These are phyloP conservation scores for Polytolypa hystricis DNA, from an alignment of 2,329 filamentous ascomycete genomes.

Conservation along the genomic window DNA sequence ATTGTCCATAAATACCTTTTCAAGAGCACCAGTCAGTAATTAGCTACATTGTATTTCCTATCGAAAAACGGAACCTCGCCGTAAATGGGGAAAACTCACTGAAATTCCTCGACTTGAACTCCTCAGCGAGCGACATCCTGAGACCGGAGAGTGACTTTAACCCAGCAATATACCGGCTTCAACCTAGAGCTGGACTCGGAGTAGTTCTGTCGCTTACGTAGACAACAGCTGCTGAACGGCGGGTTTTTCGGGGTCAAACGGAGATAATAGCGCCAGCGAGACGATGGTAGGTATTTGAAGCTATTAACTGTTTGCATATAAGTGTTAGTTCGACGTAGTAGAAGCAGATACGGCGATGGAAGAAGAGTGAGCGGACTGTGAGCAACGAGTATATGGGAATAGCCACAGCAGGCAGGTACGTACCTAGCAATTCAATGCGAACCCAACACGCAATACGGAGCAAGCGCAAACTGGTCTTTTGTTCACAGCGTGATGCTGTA, in stretches of 20 bases:
- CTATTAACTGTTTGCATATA: not conserved
- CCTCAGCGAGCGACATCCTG: constrained; percentile 45
- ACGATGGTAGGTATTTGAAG: not conserved
- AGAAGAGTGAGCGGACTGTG: no score
- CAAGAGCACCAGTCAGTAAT: constrained; percentile 8
- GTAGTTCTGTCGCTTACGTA: not conserved
- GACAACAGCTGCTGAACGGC: not conserved
- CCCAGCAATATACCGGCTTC: not conserved
- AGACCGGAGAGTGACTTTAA: not conserved
- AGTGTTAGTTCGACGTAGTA: not conserved
- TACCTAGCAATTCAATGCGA: not conserved
- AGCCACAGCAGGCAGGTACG: not conserved
- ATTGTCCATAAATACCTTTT: constrained; percentile 58
- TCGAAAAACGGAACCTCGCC: not conserved
- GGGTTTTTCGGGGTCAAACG: not conserved
- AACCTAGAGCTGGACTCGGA: not conserved
- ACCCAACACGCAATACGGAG: not conserved
- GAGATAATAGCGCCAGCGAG: not conserved
- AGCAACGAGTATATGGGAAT: not conserved
- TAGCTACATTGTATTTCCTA: constrained; percentile 20
- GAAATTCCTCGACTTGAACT: constrained; percentile 56
- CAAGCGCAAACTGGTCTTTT: not conserved
- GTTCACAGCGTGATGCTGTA: not conserved
- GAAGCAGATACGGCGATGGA: no score
- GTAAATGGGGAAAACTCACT: constrained; percentile 37